These are phyloP conservation scores for Clavispora fructus DNA, from an alignment of 805 yeast genomes.

Conservation along the genomic window DNA sequence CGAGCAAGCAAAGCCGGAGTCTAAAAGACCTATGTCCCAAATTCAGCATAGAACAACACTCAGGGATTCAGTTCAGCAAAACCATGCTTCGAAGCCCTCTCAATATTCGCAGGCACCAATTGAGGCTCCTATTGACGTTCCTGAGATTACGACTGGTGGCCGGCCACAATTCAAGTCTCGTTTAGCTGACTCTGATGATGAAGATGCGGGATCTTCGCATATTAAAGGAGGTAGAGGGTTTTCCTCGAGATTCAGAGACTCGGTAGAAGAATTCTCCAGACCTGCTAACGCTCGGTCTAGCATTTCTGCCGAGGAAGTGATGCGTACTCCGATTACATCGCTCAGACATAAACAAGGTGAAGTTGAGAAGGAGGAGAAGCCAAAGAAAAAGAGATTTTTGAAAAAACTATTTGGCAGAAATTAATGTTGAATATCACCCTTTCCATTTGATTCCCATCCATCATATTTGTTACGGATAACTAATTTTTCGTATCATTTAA, in stretches of 20 bases:
- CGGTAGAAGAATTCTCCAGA: conserved; percentile 22
- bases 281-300: conserved; percentile 6
- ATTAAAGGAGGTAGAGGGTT: conserved; percentile 11
- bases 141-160: conserved; percentile 1
- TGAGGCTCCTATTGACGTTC: background rate
- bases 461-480: background rate
- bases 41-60: conserved; percentile 4
- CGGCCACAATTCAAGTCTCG: conserved; percentile 43
- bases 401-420: conserved; percentile 36
- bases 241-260: conserved; percentile 23
- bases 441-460: background rate
- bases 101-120: background rate
- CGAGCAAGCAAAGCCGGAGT: conserved; percentile 2
- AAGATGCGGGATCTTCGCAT: conserved; percentile 14
- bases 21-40: conserved; percentile 9
- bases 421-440: background rate
- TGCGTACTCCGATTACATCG: background rate
- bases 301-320: conserved; percentile 6
- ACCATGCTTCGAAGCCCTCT: background rate
- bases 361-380: conserved; percentile 5
- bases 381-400: conserved; percentile 34
- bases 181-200: conserved; percentile 62
- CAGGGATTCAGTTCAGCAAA: conserved; percentile 1
- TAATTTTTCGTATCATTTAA: background rate
- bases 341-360: background rate